Conservation (phyloP, 2,329 filamentous ascomycete species). For the Trichoderma lentiforme region DNA sequence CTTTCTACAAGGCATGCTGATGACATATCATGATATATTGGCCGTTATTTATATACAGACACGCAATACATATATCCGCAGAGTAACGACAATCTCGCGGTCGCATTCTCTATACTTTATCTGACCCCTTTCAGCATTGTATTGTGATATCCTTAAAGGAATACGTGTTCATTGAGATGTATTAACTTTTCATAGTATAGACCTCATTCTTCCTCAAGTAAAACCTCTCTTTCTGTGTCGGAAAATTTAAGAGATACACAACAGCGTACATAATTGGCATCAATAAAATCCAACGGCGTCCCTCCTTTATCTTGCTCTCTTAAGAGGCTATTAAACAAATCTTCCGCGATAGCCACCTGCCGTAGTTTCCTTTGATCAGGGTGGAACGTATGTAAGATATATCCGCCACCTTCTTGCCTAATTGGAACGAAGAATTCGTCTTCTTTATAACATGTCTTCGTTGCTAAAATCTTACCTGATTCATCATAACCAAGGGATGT, state of each 20-base stretch:
- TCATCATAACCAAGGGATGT: not conserved
- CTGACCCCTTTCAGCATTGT: not conserved
- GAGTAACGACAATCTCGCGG: conserved; percentile 5
- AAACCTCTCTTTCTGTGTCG: not conserved
- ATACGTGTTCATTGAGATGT: not conserved
- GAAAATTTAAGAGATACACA: not conserved
- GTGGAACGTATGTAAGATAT: not conserved
- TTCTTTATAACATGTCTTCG: not conserved
- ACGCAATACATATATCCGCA: not conserved
- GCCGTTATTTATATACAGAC: not conserved
- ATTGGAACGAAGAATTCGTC: not conserved
- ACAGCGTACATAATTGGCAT: not conserved
- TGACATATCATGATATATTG: conserved; percentile 7
- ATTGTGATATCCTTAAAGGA: not conserved
- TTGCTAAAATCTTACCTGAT: not conserved
- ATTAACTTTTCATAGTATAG: not conserved
- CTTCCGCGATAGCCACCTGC: not conserved
- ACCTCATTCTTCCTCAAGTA: not conserved
- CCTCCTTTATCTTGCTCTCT: not conserved
- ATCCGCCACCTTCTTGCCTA: not conserved
- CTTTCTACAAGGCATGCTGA: not conserved
- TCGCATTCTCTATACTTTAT: not conserved
- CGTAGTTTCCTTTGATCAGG: fast-evolving
- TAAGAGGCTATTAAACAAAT: fast-evolving
- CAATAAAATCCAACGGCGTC: not conserved